These are phyloP conservation scores for Phytophthora kernoviae DNA, from an alignment of 352 stramenopile species.

Conservation along the genomic window DNA sequence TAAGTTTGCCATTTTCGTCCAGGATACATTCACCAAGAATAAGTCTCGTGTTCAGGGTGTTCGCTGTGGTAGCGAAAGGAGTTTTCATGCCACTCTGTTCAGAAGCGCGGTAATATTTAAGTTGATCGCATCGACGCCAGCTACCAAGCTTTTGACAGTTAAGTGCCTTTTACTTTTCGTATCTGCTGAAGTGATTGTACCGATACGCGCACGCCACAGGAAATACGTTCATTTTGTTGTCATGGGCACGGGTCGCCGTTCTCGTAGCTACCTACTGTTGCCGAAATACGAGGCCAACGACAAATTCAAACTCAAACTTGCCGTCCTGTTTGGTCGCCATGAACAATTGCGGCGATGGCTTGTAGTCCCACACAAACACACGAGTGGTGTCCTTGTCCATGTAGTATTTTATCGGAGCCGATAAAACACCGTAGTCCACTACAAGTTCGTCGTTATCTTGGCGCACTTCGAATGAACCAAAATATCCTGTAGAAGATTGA, in stretches of 20 bases:
- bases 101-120: too few relatives aligned
- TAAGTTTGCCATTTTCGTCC: background rate
- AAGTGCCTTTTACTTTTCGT: too few relatives aligned
- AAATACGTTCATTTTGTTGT: background rate
- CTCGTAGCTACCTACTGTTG: slow-evolving; percentile 10
- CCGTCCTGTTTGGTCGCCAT: slow-evolving; percentile 19
- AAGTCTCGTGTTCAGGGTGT: too few relatives aligned
- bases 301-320: slow-evolving; percentile 35
- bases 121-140: too few relatives aligned
- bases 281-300: slow-evolving; percentile 34
- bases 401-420: slow-evolving; percentile 35
- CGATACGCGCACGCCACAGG: too few relatives aligned
- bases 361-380: slow-evolving; percentile 34
- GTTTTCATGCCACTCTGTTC: too few relatives aligned
- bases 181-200: background rate
- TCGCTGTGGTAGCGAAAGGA: too few relatives aligned
- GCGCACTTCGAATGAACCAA: slow-evolving; percentile 35
- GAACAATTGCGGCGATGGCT: slow-evolving; percentile 14
- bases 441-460: slow-evolving; percentile 19
- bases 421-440: slow-evolving; percentile 30
- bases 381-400: slow-evolving; percentile 23
- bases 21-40: too few relatives aligned
- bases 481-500: slow-evolving; percentile 43
- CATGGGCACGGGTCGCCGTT: background rate
- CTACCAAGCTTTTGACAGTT: too few relatives aligned